Percentiles rank a stretch among this genome's conserved stretches.
Evolutionary conservation across 345 rosid genomes (phyloP).

Genomic region (Raphanus sativus): DNA sequence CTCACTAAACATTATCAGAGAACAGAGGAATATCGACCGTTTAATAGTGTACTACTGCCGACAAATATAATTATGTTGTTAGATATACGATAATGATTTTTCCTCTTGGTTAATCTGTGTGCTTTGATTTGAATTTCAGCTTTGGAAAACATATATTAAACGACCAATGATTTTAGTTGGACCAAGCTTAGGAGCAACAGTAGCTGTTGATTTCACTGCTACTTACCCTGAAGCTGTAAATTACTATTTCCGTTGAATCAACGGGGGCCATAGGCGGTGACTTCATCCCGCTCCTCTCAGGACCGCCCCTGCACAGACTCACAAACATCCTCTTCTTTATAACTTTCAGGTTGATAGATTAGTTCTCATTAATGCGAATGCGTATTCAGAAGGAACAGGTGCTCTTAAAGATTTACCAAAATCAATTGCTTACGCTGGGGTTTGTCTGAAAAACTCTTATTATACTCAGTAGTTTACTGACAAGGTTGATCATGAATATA

Average conservation of each 20-base stretch:
- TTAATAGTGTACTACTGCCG: not conserved
- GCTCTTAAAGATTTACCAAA: slow-evolving; percentile 66
- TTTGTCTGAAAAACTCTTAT: slow-evolving; percentile 32
- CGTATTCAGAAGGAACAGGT: slow-evolving; percentile 77
- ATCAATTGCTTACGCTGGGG: slow-evolving; percentile 76
- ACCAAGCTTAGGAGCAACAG: slow-evolving; percentile 90
- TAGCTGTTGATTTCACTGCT: slow-evolving; percentile 75
- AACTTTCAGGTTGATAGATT: slow-evolving; percentile 61
- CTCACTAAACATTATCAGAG: not conserved
- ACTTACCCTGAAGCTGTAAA: slow-evolving; percentile 76
- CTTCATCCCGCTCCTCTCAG: no score
- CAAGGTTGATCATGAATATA: not conserved
- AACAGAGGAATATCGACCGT: not conserved
- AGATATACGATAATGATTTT: not conserved
- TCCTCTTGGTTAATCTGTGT: not conserved
- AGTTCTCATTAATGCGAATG: slow-evolving; percentile 76
- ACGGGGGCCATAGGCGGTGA: no score
- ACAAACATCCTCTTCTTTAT: not conserved
- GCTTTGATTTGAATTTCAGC: slow-evolving; percentile 35
- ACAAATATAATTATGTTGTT: not conserved
- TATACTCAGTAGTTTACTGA: not conserved
- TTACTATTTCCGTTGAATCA: not conserved
- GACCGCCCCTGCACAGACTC: no score
- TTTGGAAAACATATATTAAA: slow-evolving; percentile 78
- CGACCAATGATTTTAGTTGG: slow-evolving; percentile 86